phyloP scores from a whole-genome alignment of 1,139 yeast species.

The Saccharomycopsis hybrid region DNA sequence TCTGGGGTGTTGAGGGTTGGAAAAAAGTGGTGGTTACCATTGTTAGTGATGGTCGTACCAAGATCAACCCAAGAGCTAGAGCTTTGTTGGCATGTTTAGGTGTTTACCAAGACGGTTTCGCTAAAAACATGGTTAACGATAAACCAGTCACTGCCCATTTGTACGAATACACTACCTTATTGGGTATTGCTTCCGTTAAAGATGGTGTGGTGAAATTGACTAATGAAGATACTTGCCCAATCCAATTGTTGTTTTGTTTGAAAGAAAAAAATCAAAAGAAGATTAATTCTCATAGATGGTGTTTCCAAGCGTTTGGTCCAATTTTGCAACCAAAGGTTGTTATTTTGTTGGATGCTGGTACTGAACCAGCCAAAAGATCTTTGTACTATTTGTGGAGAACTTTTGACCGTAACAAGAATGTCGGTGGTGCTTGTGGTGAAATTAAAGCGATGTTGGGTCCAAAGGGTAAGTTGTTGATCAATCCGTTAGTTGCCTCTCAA shows the following conservation, averaged over 20 bases:
- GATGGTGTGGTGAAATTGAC: slow-evolving; percentile 46
- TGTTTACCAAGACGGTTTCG: slow-evolving; percentile 75
- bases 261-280: slow-evolving; percentile 71
- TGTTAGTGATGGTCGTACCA: slow-evolving; percentile 72
- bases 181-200: slow-evolving; percentile 61
- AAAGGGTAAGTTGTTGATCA: slow-evolving; percentile 45
- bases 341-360: slow-evolving; percentile 73
- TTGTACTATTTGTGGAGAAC: slow-evolving; percentile 71
- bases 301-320: slow-evolving; percentile 73
- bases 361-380: slow-evolving; percentile 68
- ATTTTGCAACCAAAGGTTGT: slow-evolving; percentile 64
- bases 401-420: slow-evolving; percentile 57
- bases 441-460: slow-evolving; percentile 65
- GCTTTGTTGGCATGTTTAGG: slow-evolving; percentile 68
- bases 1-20: slow-evolving; percentile 82
- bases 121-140: slow-evolving; percentile 70
- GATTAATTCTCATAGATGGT: slow-evolving; percentile 82
- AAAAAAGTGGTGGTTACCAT: slow-evolving; percentile 68
- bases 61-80: slow-evolving; percentile 58
- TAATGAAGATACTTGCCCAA: slow-evolving; percentile 56
- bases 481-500: slow-evolving; percentile 80
- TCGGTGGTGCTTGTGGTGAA: slow-evolving; percentile 88
- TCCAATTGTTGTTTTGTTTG: slow-evolving; percentile 69
- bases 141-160: slow-evolving; percentile 64
- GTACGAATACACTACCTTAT: slow-evolving; percentile 74